phyloP scores from a whole-genome alignment of 129 eudicot genomes.

The Glebionis coronaria region DNA sequence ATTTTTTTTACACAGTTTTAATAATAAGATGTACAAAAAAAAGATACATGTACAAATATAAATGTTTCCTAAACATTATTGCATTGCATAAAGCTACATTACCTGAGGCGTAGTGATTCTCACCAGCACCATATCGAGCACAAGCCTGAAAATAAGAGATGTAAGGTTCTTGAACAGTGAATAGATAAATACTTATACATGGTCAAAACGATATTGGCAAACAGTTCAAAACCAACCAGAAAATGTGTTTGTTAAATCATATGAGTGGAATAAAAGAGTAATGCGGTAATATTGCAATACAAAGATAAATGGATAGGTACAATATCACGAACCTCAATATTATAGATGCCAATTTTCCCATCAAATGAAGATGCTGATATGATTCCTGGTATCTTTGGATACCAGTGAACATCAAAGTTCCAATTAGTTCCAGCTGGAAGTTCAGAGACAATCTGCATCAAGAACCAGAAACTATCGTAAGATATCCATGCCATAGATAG shows the following conservation, averaged over 20 bases:
- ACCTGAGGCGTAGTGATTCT: slow-evolving; percentile 67
- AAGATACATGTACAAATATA: background rate
- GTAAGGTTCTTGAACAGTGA: slow-evolving; percentile 9
- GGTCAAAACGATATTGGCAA: background rate
- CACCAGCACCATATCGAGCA: slow-evolving; percentile 53
- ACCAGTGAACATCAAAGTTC: slow-evolving; percentile 96
- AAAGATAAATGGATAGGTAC: background rate
- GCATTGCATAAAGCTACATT: slow-evolving; percentile 6
- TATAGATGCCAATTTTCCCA: slow-evolving; percentile 85
- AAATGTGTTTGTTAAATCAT: background rate
- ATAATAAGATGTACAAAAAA: no score
- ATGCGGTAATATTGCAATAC: background rate
- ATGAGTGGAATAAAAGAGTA: background rate
- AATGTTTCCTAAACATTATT: background rate
- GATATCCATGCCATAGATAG: background rate
- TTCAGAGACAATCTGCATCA: slow-evolving; percentile 76
- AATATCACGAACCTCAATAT: slow-evolving; percentile 64
- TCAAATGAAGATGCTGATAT: slow-evolving; percentile 96
- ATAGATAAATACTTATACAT: background rate
- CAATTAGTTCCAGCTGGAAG: slow-evolving; percentile 93
- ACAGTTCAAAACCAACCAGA: background rate
- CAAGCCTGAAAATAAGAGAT: slow-evolving; percentile 23
- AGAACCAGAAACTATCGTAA: background rate
- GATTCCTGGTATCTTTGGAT: slow-evolving; percentile 87
- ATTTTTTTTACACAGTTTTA: background rate